These are phyloP conservation scores for Phytopythium ostracodes DNA, from an alignment of 352 stramenopile species.

Conservation along the genomic window DNA sequence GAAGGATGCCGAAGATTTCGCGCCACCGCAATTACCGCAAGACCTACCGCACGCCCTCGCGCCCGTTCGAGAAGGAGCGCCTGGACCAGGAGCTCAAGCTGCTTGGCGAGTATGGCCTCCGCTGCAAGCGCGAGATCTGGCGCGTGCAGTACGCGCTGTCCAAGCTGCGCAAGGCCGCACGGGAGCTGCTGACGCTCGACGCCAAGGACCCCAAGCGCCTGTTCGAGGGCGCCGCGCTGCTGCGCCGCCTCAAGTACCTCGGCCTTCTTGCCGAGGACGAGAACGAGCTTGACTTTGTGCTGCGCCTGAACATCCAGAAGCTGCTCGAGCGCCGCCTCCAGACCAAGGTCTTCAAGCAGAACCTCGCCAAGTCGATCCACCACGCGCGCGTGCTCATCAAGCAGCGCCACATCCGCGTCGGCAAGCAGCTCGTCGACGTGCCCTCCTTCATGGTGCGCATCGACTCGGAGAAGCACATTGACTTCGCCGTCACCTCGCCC, in stretches of 20 bases:
- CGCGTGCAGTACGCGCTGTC: conserved; percentile 98
- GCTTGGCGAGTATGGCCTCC: conserved; percentile 98
- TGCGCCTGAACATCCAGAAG: conserved; percentile 98
- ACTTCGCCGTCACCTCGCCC: conserved; percentile 97
- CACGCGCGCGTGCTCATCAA: conserved; percentile 99
- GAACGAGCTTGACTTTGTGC: conserved; percentile 97
- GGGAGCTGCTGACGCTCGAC: conserved; percentile 97
- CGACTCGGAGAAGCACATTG: conserved; percentile 99
- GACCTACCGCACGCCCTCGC: conserved; percentile 98
- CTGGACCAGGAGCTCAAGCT: conserved; percentile 99
- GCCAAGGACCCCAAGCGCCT: conserved; percentile 98
- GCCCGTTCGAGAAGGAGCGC: conserved; percentile 99
- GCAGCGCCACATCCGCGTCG: conserved; percentile 99
- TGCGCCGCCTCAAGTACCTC: conserved; percentile 96
- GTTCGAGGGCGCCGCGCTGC: conserved; percentile 97
- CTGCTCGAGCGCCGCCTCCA: conserved; percentile 98
- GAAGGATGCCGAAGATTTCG: conserved; percentile 86
- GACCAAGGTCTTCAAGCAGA: conserved; percentile 99
- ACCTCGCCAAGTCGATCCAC: conserved; percentile 99
- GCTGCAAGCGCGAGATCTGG: conserved; percentile 99
- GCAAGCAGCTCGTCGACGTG: conserved; percentile 98
- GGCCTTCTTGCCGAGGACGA: conserved; percentile 97
- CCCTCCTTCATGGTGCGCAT: conserved; percentile 98
- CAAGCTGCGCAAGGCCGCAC: conserved; percentile 98
- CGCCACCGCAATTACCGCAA: conserved; percentile 94